Evolutionary conservation across 2,329 filamentous ascomycete species (phyloP).

Genomic region (Neonectria ditissima): DNA sequence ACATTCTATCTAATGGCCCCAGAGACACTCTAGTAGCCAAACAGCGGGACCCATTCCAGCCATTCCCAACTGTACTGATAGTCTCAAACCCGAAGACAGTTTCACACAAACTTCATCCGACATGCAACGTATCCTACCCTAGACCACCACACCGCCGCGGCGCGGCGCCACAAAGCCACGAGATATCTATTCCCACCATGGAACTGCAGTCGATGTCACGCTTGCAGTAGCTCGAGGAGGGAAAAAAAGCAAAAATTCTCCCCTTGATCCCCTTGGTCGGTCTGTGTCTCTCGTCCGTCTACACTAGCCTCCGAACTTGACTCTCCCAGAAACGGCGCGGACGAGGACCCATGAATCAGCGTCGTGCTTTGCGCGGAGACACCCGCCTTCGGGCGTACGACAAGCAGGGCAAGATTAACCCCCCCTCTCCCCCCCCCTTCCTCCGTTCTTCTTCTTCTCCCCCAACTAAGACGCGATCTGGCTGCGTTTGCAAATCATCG

Average conservation of each 20-base stretch:
- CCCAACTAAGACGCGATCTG: constrained; percentile 2
- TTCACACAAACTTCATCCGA: constrained; percentile 2
- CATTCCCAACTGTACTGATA: not conserved
- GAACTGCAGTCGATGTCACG: not conserved
- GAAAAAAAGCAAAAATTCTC: not conserved
- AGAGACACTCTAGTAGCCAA: not conserved
- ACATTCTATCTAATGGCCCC: constrained; percentile 8
- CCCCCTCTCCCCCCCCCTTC: too few relatives aligned
- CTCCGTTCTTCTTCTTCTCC: too few relatives aligned
- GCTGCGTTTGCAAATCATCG: constrained; percentile 12
- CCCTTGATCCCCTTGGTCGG: constrained; percentile 1
- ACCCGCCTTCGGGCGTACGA: not conserved
- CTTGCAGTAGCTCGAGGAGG: constrained; percentile 5
- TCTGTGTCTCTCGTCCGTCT: constrained; percentile 2
- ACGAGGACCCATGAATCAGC: constrained; percentile 5
- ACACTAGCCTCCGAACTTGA: constrained; percentile 11
- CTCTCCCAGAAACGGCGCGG: constrained; percentile 8
- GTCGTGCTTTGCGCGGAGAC: constrained; percentile 11
- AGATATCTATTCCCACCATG: constrained; percentile 26
- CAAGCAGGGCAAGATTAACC: not conserved
- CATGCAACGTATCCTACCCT: constrained; percentile 6
- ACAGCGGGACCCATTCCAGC: constrained; percentile 9
- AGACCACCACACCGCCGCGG: constrained; percentile 14
- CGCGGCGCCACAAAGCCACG: constrained; percentile 14
- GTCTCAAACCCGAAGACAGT: constrained; percentile 15